phyloP scores from a whole-genome alignment of 768 basidiomycete species.

The Mycena metata region DNA sequence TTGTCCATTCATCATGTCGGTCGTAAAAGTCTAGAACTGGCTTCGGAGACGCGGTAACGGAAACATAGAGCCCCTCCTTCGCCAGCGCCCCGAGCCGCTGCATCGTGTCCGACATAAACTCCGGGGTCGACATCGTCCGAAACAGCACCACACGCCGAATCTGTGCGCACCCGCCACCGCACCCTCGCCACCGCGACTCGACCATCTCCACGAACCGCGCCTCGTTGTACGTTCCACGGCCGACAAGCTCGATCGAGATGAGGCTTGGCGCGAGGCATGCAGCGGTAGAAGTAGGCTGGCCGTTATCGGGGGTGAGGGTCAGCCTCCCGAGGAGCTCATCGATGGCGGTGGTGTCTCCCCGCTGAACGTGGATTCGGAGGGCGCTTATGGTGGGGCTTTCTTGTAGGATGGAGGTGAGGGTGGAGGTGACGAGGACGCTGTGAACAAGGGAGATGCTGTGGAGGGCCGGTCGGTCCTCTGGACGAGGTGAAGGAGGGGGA shows the following conservation, averaged over 20 bases:
- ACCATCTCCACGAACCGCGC: conserved; percentile 12
- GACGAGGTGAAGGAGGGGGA: conserved; percentile 9
- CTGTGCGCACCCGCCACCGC: too few species aligned
- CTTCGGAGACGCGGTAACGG: too few species aligned
- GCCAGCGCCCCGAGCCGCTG: too few species aligned
- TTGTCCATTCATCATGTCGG: too few species aligned
- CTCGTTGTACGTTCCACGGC: conserved; percentile 11
- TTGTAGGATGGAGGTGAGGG: conserved; percentile 8
- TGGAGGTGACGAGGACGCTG: conserved; percentile 8
- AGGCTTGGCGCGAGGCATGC: conserved; percentile 4
- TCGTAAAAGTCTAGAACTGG: too few species aligned
- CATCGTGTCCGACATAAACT: too few species aligned
- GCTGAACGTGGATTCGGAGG: conserved; percentile 8
- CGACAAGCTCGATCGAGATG: conserved; percentile 5
- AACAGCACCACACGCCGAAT: too few species aligned
- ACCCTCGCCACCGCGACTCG: neutral
- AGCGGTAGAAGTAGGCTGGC: too few species aligned
- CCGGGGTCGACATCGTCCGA: too few species aligned
- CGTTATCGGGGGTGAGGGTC: neutral
- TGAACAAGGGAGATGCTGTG: neutral
- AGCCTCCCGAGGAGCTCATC: conserved; percentile 5
- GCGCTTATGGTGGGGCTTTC: neutral
- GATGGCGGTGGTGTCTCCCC: conserved; percentile 9
- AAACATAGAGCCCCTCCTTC: too few species aligned
- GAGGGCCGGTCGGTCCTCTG: conserved; percentile 12